Evolutionary conservation across 1,284 basidiomycete genomes (phyloP).

Genomic region (Cutaneotrichosporon mucoides): DNA sequence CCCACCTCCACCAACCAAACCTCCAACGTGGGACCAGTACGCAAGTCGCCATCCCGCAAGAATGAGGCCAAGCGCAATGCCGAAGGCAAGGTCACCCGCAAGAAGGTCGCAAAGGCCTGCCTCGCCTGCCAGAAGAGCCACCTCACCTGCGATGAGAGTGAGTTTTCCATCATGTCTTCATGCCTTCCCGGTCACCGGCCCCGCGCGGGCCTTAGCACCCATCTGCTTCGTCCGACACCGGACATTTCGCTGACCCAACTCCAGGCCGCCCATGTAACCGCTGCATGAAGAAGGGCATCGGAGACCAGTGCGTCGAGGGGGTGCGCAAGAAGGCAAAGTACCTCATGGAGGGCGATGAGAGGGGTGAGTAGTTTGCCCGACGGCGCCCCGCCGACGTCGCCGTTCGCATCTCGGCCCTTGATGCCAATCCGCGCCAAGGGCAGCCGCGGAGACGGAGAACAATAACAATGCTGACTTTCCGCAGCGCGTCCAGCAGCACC

Average conservation of each 20-base stretch:
- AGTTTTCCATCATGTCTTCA: slow-evolving; percentile 22
- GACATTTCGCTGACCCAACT: slow-evolving; percentile 8
- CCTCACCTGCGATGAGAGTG: slow-evolving; percentile 94
- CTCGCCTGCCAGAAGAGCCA: slow-evolving; percentile 91
- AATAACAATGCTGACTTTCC: background rate
- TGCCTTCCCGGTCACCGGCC: too few species aligned
- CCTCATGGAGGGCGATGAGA: slow-evolving; percentile 83
- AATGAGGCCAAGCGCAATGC: slow-evolving; percentile 4
- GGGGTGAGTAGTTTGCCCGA: slow-evolving; percentile 57
- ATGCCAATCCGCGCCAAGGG: too few species aligned
- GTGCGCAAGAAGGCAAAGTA: slow-evolving; percentile 98
- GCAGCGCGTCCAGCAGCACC: background rate
- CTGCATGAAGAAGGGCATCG: slow-evolving; percentile 89
- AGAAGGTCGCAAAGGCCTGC: slow-evolving; percentile 61
- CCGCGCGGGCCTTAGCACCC: background rate
- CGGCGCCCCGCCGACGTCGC: background rate
- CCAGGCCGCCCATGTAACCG: slow-evolving; percentile 89
- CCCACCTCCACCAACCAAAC: background rate
- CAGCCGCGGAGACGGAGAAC: background rate
- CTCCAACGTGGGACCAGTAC: background rate
- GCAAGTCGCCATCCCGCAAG: slow-evolving; percentile 5
- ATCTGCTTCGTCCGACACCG: slow-evolving; percentile 4
- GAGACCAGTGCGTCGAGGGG: slow-evolving; percentile 84
- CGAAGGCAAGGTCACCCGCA: slow-evolving; percentile 58
- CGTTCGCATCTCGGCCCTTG: too few species aligned